A percentile compares a stretch with the other conserved stretches of the same genome.
These are phyloP conservation scores for Raddia guianensis DNA, from an alignment of 176 grass and related monocot genomes.

Conservation along the genomic window DNA sequence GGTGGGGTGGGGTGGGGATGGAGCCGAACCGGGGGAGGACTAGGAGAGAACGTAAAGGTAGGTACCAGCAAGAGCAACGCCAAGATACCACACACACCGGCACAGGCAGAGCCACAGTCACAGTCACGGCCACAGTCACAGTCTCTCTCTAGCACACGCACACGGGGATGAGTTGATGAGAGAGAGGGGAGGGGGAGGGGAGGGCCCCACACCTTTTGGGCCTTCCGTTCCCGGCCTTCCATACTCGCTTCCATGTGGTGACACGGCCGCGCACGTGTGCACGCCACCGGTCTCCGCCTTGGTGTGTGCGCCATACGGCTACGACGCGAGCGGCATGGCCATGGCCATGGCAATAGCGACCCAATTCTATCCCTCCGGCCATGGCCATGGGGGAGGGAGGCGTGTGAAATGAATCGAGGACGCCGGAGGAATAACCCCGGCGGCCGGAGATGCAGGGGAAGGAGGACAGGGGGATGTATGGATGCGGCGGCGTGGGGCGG, in stretches of 20 bases:
- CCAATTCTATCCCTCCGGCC: neutral
- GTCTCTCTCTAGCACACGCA: neutral
- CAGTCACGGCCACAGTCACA: slow-evolving; percentile 27
- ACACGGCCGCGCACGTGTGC: slow-evolving; percentile 88
- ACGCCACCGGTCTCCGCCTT: slow-evolving; percentile 43
- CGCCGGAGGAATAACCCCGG: too few relatives aligned
- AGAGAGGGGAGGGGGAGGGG: neutral
- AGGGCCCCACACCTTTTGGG: slow-evolving; percentile 25
- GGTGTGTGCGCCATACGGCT: slow-evolving; percentile 43
- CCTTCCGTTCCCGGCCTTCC: slow-evolving; percentile 36
- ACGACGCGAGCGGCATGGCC: neutral
- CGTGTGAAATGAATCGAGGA: slow-evolving; percentile 23
- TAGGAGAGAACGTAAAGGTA: slow-evolving; percentile 36
- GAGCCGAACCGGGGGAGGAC: too few relatives aligned
- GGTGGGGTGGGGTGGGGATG: too few relatives aligned
- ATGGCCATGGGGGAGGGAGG: too few relatives aligned
- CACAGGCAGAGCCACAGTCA: too few relatives aligned
- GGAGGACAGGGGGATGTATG: neutral
- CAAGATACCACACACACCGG: slow-evolving; percentile 43
- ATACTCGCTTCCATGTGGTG: slow-evolving; percentile 56
- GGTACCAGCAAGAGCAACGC: slow-evolving; percentile 40
- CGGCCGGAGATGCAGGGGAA: neutral
- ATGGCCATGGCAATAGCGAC: neutral
- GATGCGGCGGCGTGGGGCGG: neutral
- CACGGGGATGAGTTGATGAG: neutral